phyloP scores from a whole-genome alignment of 257 asterid genomes.

The Nemophila menziesii region DNA sequence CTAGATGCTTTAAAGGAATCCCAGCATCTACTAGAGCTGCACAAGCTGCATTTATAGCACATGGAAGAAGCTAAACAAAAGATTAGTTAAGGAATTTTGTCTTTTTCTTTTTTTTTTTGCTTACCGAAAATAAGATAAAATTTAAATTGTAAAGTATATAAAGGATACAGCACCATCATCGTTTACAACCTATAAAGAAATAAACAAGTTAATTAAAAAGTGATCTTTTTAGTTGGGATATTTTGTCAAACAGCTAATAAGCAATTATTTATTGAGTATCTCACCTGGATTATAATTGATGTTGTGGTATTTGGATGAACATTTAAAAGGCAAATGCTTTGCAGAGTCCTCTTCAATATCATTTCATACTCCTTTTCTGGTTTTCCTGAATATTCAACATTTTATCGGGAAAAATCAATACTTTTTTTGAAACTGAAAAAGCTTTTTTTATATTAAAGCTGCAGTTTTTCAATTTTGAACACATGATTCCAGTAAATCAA shows the following conservation, averaged over 20 bases:
- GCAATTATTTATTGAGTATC: not conserved
- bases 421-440: not conserved
- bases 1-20: slow-evolving; percentile 70
- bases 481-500: not conserved
- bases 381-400: slow-evolving; percentile 41
- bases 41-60: slow-evolving; percentile 91
- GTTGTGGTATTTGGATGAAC: slow-evolving; percentile 91
- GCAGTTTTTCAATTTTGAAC: not conserved
- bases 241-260: not conserved
- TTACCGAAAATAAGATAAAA: not conserved
- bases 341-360: slow-evolving; percentile 80
- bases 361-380: slow-evolving; percentile 81
- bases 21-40: slow-evolving; percentile 94
- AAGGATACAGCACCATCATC: slow-evolving; percentile 99
- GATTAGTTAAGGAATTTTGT: slow-evolving; percentile 41
- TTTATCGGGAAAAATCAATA: too few relatives aligned
- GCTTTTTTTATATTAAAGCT: not conserved
- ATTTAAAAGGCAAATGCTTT: slow-evolving; percentile 62
- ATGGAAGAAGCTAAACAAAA: slow-evolving; percentile 68
- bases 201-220: not conserved
- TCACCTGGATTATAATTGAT: slow-evolving; percentile 74
- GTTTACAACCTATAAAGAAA: slow-evolving; percentile 56
- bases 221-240: not conserved
- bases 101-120: too few relatives aligned
- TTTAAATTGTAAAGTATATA: not conserved